Evolutionary conservation across 352 stramenopile species (phyloP).

Genomic region (Phytophthora foliorum): DNA sequence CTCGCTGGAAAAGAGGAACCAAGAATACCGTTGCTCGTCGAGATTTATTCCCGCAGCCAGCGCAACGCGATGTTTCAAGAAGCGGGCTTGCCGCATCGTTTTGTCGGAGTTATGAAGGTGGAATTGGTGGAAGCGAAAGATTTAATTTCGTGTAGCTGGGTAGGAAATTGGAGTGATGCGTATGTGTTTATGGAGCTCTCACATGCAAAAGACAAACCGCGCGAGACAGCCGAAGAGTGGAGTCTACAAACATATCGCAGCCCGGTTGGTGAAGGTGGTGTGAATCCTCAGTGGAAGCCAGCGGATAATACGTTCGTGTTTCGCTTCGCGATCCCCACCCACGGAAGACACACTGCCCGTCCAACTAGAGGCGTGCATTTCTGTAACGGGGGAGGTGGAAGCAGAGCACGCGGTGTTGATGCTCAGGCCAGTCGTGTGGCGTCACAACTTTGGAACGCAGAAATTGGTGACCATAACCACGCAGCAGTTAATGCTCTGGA

Average conservation of each 20-base stretch:
- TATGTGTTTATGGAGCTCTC: conserved; percentile 83
- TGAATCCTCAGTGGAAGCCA: conserved; percentile 65
- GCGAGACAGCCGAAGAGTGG: conserved; percentile 69
- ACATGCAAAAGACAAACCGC: conserved; percentile 38
- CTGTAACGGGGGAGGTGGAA: background rate
- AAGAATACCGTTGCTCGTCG: conserved; percentile 62
- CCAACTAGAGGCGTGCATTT: conserved; percentile 26
- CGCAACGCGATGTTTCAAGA: conserved; percentile 85
- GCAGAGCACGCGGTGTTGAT: conserved; percentile 15
- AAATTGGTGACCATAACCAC: conserved; percentile 39
- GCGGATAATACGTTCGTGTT: conserved; percentile 73
- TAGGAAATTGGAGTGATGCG: conserved; percentile 75
- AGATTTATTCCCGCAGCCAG: conserved; percentile 77
- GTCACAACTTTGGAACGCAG: conserved; percentile 57
- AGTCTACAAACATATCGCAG: conserved; percentile 82
- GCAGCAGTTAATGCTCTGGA: conserved; percentile 57
- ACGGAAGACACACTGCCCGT: conserved; percentile 51
- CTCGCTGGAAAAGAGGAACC: conserved; percentile 53
- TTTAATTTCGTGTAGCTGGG: conserved; percentile 75
- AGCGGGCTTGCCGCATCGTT: conserved; percentile 78
- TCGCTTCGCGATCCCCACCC: conserved; percentile 81
- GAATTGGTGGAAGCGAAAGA: conserved; percentile 76
- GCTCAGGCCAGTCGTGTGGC: conserved; percentile 21
- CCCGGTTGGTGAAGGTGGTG: conserved; percentile 54
- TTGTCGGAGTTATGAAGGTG: conserved; percentile 76